Evolutionary conservation across 2,329 filamentous ascomycete species (phyloP).

Genomic region (Venturiaceae sp.): DNA sequence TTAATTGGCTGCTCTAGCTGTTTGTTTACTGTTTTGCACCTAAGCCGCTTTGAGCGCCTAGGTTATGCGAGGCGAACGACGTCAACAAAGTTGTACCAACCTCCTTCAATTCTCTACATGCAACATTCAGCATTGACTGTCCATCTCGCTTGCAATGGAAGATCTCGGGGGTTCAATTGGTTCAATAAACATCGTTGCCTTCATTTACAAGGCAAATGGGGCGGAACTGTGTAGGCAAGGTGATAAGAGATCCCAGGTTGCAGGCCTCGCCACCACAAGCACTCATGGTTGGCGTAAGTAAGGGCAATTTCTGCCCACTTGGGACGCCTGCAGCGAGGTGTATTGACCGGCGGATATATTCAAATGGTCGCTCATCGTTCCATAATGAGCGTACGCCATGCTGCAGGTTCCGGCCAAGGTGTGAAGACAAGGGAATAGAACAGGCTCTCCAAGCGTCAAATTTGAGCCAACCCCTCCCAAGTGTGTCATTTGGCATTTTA

Average conservation of each 20-base stretch:
- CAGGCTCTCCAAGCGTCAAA: not conserved
- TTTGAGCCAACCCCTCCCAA: not conserved
- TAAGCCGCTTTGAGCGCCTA: not conserved
- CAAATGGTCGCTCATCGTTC: not conserved
- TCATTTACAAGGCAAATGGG: not conserved
- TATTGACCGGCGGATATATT: not conserved
- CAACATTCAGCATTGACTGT: not conserved
- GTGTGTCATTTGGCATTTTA: not conserved
- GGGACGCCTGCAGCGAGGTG: not conserved
- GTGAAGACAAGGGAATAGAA: not conserved
- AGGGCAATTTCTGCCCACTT: not conserved
- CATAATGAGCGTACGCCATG: not conserved
- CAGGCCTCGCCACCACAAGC: not conserved
- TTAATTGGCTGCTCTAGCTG: not conserved
- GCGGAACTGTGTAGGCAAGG: not conserved
- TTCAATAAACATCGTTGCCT: not conserved
- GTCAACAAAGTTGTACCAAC: constrained; percentile 2
- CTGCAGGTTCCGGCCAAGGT: not conserved
- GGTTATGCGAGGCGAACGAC: not conserved
- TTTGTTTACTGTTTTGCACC: not conserved
- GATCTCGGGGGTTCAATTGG: not conserved
- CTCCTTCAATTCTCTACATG: not conserved
- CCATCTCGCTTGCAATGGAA: not conserved
- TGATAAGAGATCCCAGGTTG: not conserved
- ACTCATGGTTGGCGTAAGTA: not conserved